These are phyloP conservation scores for Ustilago esculenta DNA, from an alignment of 1,284 basidiomycete species.

Conservation along the genomic window DNA sequence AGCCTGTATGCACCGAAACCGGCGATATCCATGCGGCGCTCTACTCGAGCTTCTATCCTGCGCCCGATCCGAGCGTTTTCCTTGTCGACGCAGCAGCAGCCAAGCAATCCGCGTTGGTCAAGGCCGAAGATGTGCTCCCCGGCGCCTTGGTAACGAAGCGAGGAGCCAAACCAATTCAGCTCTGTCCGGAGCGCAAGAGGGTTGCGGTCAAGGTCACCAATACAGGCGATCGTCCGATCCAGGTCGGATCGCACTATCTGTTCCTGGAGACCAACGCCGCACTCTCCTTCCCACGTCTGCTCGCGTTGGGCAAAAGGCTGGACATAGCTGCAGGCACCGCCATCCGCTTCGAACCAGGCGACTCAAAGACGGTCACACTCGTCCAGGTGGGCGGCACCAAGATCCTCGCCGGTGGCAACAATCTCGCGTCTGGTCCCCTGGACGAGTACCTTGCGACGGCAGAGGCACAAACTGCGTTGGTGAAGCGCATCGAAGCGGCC, in stretches of 20 bases:
- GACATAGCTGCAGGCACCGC: constrained; percentile 95
- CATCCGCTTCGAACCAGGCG: constrained; percentile 95
- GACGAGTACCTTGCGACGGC: constrained; percentile 28
- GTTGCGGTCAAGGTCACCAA: constrained; percentile 84
- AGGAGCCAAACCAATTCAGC: constrained; percentile 71
- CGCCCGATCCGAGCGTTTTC: constrained; percentile 73
- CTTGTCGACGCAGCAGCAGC: not conserved
- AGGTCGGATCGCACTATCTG: constrained; percentile 76
- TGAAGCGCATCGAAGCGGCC: constrained; percentile 37
- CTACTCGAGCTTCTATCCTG: constrained; percentile 90
- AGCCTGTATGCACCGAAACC: constrained; percentile 79
- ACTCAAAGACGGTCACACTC: constrained; percentile 83
- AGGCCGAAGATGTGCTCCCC: constrained; percentile 35
- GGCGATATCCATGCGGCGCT: constrained; percentile 84
- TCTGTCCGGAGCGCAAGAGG: constrained; percentile 79
- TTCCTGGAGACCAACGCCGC: constrained; percentile 89
- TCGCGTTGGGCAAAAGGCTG: constrained; percentile 83
- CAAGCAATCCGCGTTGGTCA: constrained; percentile 1
- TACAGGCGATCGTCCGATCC: constrained; percentile 91
- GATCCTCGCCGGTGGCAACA: constrained; percentile 76
- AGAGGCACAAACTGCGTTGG: constrained; percentile 12
- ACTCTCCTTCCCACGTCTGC: constrained; percentile 82
- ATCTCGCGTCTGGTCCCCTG: constrained; percentile 68
- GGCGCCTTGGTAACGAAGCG: constrained; percentile 50
- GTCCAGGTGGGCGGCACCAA: constrained; percentile 80